Evolutionary conservation across 768 basidiomycete genomes (phyloP), one percentile per base, ranked within the genome.

Genomic region (Lactifluus pinguis): DNA sequence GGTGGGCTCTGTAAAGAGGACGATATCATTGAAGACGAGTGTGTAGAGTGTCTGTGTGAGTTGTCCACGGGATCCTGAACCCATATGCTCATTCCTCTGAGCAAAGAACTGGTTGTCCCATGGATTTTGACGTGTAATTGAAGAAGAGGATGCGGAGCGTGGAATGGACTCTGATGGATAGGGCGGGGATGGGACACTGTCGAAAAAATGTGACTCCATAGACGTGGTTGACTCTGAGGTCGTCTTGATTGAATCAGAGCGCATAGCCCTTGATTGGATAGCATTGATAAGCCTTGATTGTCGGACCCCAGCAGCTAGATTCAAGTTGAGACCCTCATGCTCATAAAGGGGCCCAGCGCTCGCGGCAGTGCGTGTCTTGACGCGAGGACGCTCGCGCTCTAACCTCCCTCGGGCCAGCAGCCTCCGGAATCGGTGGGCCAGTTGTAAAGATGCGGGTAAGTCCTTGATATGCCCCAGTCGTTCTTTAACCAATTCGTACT

Each of bases 381-480:
- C 42, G 38, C 72, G 75, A n/a, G 72, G 71, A 48, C 75, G 68
- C 6, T 84, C 73, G 10, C 80, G 75, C 9, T 75, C 69, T 7
- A 92, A 72, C 2, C 76, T 70, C 17, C 90, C 92, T 64, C 86
- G 83, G 58, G 81, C 79, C 42, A 94, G 74, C 13, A 95, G 76
- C 44, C 85, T 76, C n/a, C 94, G 80, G 60, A 89, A 89, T 45
- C 92, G 78, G 32, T 76, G 77, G 1, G 87, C 85, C 1, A 95
- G 76, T 25, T 76, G 79, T 1, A 76, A 72, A 1, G 76, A 68
- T 1, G 78, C 71, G 1, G 83, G 79, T 4, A 89, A 69, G 1
- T 87, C 87, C 25, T 79, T 75, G 62, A 95, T 81, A 0, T 80
- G 78, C 6, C 73, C 69, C 14, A 82, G 73, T 19, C 91, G 76